Percentiles rank a stretch among this genome's conserved stretches.
These are phyloP conservation scores for Barnettozyma wickerhamii DNA, from an alignment of 805 yeast genomes.

Conservation along the genomic window DNA sequence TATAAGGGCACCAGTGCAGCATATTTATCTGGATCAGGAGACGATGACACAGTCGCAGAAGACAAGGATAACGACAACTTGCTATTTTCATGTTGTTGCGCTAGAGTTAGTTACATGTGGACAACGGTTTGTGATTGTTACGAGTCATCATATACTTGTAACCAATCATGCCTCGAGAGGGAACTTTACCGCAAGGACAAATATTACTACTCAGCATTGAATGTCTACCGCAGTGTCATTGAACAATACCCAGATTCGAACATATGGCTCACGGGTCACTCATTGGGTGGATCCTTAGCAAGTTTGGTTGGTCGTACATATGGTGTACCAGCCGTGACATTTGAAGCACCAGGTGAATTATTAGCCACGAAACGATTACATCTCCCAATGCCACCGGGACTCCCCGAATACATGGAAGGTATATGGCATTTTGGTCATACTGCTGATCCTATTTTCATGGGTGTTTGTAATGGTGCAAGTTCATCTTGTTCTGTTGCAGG, in stretches of 20 bases:
- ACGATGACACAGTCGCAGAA: conserved; percentile 75
- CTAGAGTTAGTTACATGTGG: conserved; percentile 88
- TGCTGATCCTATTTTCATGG: conserved; percentile 96
- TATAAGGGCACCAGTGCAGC: conserved; percentile 93
- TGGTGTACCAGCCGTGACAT: conserved; percentile 86
- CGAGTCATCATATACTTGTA: conserved; percentile 77
- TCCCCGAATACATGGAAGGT: conserved; percentile 71
- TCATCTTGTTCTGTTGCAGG: conserved; percentile 89
- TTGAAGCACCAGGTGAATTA: conserved; percentile 90
- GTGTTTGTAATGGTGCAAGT: conserved; percentile 92
- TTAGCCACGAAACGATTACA: conserved; percentile 81
- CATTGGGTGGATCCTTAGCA: conserved; percentile 87
- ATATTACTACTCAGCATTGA: conserved; percentile 76
- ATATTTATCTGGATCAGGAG: conserved; percentile 68
- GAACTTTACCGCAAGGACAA: conserved; percentile 72
- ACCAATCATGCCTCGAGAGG: conserved; percentile 78
- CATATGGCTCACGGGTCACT: conserved; percentile 94
- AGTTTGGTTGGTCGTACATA: conserved; percentile 80
- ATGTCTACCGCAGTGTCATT: conserved; percentile 71
- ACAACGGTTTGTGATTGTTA: conserved; percentile 94
- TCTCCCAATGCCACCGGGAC: conserved; percentile 89
- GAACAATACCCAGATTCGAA: conserved; percentile 60
- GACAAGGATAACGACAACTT: conserved; percentile 88
- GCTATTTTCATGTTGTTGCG: conserved; percentile 94
- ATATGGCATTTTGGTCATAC: conserved; percentile 96